Evolutionary conservation across 1,284 basidiomycete genomes (phyloP), one percentile per base, ranked within the genome.

Genomic region (Termitomyces sp.): DNA sequence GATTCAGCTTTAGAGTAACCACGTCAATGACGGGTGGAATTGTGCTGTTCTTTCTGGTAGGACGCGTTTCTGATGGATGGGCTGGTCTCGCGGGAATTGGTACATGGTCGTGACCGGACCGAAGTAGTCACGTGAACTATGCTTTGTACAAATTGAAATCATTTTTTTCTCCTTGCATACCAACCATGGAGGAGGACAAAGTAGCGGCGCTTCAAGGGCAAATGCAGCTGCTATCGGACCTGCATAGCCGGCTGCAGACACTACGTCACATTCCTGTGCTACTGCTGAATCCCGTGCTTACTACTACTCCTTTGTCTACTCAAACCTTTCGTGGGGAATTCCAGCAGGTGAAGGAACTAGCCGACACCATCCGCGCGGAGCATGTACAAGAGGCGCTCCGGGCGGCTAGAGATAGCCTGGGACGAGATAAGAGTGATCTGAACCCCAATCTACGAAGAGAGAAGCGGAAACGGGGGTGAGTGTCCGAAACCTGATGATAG

Each of bases 321-420:
- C 47, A 64, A 59, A 14, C 53, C 63, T n/a, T n/a, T n/a, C n/a
- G n/a, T n/a, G n/a, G n/a, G 10, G 67, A 72, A 50, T 74, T 81
- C 58, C 64, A 69, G 54, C 66, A 73, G 26, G 55, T 84, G 43
- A 77, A 72, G 50, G 73, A 74, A 5, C 70, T 84, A 52, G 62
- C 66, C 13, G 77, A 78, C 3, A 60, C 64, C 13, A 59, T 83
- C 8, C 66, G 71, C 31, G 76, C 77, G 5, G 74, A 77, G 42
- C 65, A 68, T 2, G 70, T 81, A 3, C 84, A 86, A 63, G 69
- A 76, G 1, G 82, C 82, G 0, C 65, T 86, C 47, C 66, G 66
- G 38, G 66, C 69, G 6, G 82, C 82, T 19, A 68, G 68, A 35
- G 73, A 75, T 16, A 83, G 83, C 54, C 74, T 79, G 58, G 66